These are phyloP conservation scores for Cephaloascus fragrans DNA, from an alignment of 805 yeast species.

Conservation along the genomic window DNA sequence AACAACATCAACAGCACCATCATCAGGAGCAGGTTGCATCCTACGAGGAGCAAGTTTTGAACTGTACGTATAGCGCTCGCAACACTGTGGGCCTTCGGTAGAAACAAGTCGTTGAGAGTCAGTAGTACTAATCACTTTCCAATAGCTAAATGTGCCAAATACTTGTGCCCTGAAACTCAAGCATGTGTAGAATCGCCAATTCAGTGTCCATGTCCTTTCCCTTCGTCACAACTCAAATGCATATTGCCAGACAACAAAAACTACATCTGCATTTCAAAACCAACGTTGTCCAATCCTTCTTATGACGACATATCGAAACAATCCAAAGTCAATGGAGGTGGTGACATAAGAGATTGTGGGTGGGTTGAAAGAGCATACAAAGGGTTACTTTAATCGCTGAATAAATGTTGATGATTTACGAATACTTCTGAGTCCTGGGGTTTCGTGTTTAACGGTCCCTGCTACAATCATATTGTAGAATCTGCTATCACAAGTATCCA, in stretches of 20 bases:
- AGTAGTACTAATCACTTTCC: no score
- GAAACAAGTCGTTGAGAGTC: no score
- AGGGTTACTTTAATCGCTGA: conserved; percentile 22
- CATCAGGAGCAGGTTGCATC: conserved; percentile 21
- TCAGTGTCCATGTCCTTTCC: conserved; percentile 88
- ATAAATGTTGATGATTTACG: not conserved
- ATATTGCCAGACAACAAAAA: conserved; percentile 54
- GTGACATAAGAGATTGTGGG: conserved; percentile 62
- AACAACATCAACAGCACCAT: conserved; percentile 12
- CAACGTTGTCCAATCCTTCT: conserved; percentile 34
- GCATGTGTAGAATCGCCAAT: conserved; percentile 59
- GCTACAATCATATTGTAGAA: no score
- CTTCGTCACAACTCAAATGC: conserved; percentile 79
- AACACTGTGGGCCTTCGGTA: no score
- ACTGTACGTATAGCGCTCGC: conserved; percentile 7
- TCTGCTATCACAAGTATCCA: no score
- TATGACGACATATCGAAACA: conserved; percentile 35
- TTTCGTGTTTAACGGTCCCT: no score
- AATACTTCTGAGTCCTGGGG: no score
- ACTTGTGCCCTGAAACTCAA: conserved; percentile 76
- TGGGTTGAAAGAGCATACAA: conserved; percentile 72
- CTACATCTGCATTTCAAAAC: conserved; percentile 77
- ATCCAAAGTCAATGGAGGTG: conserved; percentile 40
- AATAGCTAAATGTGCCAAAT: conserved; percentile 45
- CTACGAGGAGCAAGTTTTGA: conserved; percentile 26